Percentiles rank a stretch among this genome's conserved stretches.
Conservation (phyloP, 2,329 filamentous ascomycete genomes). For the Aspergillus tamarii region DNA sequence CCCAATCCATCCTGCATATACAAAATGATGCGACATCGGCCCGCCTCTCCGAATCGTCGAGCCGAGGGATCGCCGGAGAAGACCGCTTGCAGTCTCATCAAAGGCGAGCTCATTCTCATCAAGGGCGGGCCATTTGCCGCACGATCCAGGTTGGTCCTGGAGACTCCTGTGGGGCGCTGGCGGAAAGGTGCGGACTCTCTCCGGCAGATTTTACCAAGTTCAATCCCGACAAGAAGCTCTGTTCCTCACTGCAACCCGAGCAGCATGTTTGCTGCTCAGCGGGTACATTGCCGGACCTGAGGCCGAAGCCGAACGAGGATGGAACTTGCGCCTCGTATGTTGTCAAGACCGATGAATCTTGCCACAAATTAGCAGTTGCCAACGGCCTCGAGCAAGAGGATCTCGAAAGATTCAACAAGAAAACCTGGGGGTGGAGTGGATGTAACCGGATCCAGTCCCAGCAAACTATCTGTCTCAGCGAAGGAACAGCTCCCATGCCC, state of each 20-base stretch:
- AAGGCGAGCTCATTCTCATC: not conserved
- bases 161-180: constrained; percentile 44
- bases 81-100: not conserved
- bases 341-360: not conserved
- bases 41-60: not conserved
- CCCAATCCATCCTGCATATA: not conserved
- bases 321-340: not conserved
- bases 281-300: not conserved
- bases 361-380: not conserved
- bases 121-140: not conserved
- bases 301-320: not conserved
- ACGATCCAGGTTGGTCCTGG: constrained; percentile 20
- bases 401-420: not conserved
- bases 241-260: not conserved
- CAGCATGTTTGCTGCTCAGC: not conserved
- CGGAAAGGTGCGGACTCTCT: constrained; percentile 44
- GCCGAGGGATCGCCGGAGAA: not conserved
- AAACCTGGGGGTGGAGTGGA: not conserved
- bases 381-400: not conserved
- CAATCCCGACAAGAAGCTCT: not conserved
- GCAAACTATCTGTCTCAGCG: not conserved
- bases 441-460: not conserved
- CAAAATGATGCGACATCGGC: not conserved
- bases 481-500: not conserved
- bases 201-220: not conserved